phyloP scores from a whole-genome alignment of 1,284 basidiomycete genomes.

The Porogramme epimiltina region DNA sequence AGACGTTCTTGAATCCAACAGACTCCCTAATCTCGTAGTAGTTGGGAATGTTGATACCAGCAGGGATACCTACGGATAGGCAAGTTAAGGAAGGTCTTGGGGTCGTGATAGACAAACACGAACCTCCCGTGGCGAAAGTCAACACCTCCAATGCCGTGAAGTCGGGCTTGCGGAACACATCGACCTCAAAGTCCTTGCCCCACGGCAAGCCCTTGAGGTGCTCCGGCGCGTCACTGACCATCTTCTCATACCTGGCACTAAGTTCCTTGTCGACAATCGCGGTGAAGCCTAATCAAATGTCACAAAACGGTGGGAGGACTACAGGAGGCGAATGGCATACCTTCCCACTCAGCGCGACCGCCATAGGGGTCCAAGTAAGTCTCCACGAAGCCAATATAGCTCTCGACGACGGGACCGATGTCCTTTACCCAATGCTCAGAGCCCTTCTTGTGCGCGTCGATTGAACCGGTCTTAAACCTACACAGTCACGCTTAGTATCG shows the following conservation, averaged over 20 bases:
- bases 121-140: constrained; percentile 74
- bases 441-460: constrained; percentile 76
- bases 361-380: constrained; percentile 87
- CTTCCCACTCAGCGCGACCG: constrained; percentile 86
- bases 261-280: constrained; percentile 85
- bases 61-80: constrained; percentile 58
- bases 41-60: constrained; percentile 75
- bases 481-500: background rate
- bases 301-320: background rate
- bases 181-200: constrained; percentile 83
- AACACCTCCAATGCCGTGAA: constrained; percentile 83
- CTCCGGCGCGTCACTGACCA: constrained; percentile 75
- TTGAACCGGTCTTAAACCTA: constrained; percentile 77
- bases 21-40: constrained; percentile 82
- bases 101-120: constrained; percentile 33
- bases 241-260: constrained; percentile 76
- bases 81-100: constrained; percentile 16
- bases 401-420: constrained; percentile 84
- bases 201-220: constrained; percentile 82
- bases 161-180: constrained; percentile 82
- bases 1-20: constrained; percentile 84
- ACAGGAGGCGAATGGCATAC: constrained; percentile 31
- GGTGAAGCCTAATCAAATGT: constrained; percentile 62
- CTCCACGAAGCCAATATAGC: constrained; percentile 70
- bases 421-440: constrained; percentile 85